Conservation (phyloP, 2,329 filamentous ascomycete species). For the Blumeria hordei region DNA sequence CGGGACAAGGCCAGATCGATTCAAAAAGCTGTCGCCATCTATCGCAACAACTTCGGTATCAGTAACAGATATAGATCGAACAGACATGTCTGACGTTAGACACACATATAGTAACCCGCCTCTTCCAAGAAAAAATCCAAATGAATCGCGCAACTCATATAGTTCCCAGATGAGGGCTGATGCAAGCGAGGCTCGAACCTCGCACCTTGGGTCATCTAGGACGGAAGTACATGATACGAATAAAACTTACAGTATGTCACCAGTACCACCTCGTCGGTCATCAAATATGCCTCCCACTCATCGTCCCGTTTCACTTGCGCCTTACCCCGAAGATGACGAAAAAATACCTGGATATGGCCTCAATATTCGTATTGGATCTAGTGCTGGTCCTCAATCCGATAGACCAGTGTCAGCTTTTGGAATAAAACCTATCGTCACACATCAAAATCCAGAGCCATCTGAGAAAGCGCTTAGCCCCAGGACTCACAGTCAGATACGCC, state of each 20-base stretch:
- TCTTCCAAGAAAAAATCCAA: slow-evolving; percentile 3
- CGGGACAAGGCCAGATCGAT: slow-evolving; percentile 34
- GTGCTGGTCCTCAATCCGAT: slow-evolving; percentile 20
- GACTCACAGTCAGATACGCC: slow-evolving; percentile 11
- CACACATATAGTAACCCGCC: slow-evolving; percentile 6
- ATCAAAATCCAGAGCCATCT: slow-evolving; percentile 6
- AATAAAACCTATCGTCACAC: slow-evolving; percentile 20
- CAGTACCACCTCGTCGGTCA: slow-evolving; percentile 3
- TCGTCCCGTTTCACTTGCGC: slow-evolving; percentile 22
- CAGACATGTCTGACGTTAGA: slow-evolving; percentile 11
- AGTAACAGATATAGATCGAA: slow-evolving; percentile 1
- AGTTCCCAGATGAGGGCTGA: not conserved
- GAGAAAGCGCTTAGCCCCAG: slow-evolving; percentile 3
- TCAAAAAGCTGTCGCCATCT: slow-evolving; percentile 20
- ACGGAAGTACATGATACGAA: slow-evolving; percentile 7
- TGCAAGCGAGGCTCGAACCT: slow-evolving; percentile 7
- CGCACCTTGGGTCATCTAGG: slow-evolving; percentile 1
- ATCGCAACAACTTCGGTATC: slow-evolving; percentile 12
- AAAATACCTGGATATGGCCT: not conserved
- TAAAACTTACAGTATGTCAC: slow-evolving; percentile 2
- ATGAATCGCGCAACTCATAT: slow-evolving; percentile 8
- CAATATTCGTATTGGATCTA: slow-evolving; percentile 18
- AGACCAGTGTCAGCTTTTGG: slow-evolving; percentile 23
- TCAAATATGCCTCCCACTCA: slow-evolving; percentile 1
- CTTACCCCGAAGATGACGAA: slow-evolving; percentile 44